Evolutionary conservation across 2,329 filamentous ascomycete genomes (phyloP), one percentile per base, ranked within the genome.

Genomic region (Neofusicoccum laricinum): DNA sequence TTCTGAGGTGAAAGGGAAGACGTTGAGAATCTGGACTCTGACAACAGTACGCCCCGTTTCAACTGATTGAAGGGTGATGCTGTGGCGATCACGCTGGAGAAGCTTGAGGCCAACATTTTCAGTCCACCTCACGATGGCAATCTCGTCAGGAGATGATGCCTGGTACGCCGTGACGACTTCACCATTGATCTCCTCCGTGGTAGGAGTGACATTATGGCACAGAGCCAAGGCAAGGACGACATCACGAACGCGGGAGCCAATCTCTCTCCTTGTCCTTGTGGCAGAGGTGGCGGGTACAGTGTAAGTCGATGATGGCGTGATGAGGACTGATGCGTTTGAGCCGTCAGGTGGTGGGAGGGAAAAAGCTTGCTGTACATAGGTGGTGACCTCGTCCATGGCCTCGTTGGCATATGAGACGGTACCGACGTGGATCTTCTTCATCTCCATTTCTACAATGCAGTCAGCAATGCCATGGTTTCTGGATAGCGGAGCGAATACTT

Each of bases 341-440:
- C 57, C 57, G 50, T 74, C 72, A 2, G 71, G 64, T 19, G 75
- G 72, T 2, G 55, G 41, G 17, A 73, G 71, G 15, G 67, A 48
- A 71, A 98, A 97, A 5, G 90, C 91, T 75, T 97, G 93, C 67
- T 85, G 88, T 58, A 99, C 86, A 73, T 97, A 97, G 0, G 90
- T 86, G 12, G 87, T 82, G 12, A 99, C 95, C 79, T 99, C 96
- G 70, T 98, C 95, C 95, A 99, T 99, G 10, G 95, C 94, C 74
- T 99, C 95, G 70, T 97, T 97, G 38, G 94, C 95, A 72, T 99
- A 99, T 1, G 94, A 98, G 1, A 98, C 95, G 10, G 95, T 99
- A 10, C 96, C 95, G 61, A 99, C 92, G 72, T 99, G 96, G 5
- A 99, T 94, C 78, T 99, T 99, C 75, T 96, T 97, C 85, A 99